Evolutionary conservation across 495 filamentous ascomycete species (phyloP), one percentile per base, ranked within the genome.

Genomic region (Hyaloscypha hepaticicola): DNA sequence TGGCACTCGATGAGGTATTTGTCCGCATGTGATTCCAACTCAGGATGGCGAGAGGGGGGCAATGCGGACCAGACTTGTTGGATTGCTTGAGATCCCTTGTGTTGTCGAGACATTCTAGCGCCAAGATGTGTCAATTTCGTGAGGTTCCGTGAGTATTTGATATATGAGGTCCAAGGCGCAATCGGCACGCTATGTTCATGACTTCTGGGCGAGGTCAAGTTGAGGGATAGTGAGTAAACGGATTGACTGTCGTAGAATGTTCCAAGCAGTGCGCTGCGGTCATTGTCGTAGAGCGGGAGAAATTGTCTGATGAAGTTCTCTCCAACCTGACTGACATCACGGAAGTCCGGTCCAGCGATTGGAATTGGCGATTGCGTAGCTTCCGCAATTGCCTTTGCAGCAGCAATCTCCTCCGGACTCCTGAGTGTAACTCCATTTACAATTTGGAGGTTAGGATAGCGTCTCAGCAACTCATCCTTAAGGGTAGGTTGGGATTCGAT

Each of bases 1-100:
- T 92, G 87, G 69, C 92, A 93, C 72, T 97, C 93, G 61, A 97
- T 83, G 31, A 90, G 80, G 82, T 90, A 97, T 63, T 90, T 84
- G 34, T 83, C 76, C 1, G 85, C 73, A 31, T 90, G 81, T 2
- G 82, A 72, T 21, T 79, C 71, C 33, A 90, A 77, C 66, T 88
- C 83, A 3, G 92, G 87, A 72, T 98, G 94, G 27, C 82, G 84
- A 27, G 93, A 95, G 27, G 77, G 72, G 1, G 94, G 94, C 22
- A 98, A 79, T 8, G 71, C 71, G 34, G 80, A 82, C 87, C 91
- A 96, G 34, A 87, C 63, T 24, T 86, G 79, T 29, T 78, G 77
- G 53, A 98, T 93, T n/a, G 84, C 77, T 25, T 86, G 78, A 2
- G 74, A 74, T 8, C 94, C 93, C 8, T 71, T 78, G 67, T 85